Conservation (phyloP, 1,284 basidiomycete genomes). For the Sutorius eximius region DNA sequence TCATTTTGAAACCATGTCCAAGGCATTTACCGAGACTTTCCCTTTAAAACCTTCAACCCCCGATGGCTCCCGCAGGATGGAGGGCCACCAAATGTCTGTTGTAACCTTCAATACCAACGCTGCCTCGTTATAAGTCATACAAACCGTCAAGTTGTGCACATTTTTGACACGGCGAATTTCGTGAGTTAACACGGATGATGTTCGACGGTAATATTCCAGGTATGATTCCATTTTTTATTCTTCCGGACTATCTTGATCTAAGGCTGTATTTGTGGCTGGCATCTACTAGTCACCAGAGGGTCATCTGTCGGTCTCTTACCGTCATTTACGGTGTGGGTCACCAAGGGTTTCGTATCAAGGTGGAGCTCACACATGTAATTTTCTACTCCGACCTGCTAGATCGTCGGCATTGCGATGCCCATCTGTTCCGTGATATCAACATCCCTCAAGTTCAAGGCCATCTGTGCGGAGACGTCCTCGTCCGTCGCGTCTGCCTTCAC, state of each 20-base stretch:
- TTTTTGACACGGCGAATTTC: background rate
- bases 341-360: background rate
- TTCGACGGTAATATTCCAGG: background rate
- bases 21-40: background rate
- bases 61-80: background rate
- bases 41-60: background rate
- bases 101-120: background rate
- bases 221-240: background rate
- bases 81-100: background rate
- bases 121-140: background rate
- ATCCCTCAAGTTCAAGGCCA: slow-evolving; percentile 4
- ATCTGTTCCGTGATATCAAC: background rate
- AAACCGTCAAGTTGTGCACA: background rate
- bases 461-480: slow-evolving; percentile 6
- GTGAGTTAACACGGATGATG: background rate
- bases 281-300: too few relatives aligned
- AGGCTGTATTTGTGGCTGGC: too few relatives aligned
- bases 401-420: background rate
- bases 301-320: background rate
- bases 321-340: slow-evolving; percentile 1
- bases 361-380: background rate
- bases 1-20: background rate
- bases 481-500: background rate
- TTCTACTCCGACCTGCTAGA: background rate
- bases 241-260: background rate